These are phyloP conservation scores for Sisymbrium irio DNA, from an alignment of 345 rosid genomes.

Conservation along the genomic window DNA sequence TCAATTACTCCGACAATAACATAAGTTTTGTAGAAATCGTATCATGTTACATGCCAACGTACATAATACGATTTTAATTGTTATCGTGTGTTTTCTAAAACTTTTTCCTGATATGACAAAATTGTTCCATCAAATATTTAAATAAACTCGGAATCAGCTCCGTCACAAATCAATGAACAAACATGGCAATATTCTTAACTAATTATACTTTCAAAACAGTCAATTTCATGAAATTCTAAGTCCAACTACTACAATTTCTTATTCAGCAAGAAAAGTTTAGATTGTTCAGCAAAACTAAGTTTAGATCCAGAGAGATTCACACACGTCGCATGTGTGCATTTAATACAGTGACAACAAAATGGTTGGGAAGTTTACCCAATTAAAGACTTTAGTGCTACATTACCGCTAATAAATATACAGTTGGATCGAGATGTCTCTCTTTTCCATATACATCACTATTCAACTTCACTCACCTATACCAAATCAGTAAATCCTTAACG, in stretches of 20 bases:
- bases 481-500: background rate
- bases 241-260: background rate
- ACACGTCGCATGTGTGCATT: background rate
- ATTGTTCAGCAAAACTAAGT: no score
- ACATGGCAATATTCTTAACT: background rate
- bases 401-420: constrained; percentile 13
- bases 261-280: background rate
- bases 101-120: no score
- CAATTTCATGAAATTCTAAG: background rate
- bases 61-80: background rate
- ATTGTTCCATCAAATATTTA: background rate
- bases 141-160: background rate
- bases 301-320: background rate
- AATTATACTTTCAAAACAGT: background rate
- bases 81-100: no score
- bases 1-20: background rate
- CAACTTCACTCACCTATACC: background rate
- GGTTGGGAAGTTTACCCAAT: constrained; percentile 33
- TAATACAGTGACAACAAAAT: constrained; percentile 16
- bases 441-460: background rate
- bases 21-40: background rate
- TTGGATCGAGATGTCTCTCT: background rate
- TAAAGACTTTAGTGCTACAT: constrained; percentile 1
- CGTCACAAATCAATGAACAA: background rate
- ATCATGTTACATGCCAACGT: background rate